Percentiles rank a stretch among this genome's conserved stretches.
phyloP scores from a whole-genome alignment of 129 eudicot species.

The Kitagawia praeruptora region DNA sequence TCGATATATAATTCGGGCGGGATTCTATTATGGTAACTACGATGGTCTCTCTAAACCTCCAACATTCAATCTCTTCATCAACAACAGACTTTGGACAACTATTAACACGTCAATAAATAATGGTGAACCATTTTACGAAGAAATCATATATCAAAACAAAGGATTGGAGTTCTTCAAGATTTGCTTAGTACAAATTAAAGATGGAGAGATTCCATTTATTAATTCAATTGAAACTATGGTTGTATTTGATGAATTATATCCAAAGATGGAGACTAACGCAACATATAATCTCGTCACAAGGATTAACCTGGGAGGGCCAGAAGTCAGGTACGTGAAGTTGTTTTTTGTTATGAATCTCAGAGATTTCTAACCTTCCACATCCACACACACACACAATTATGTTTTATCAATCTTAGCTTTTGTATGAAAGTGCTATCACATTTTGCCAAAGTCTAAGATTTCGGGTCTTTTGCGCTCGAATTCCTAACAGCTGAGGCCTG shows the following conservation, averaged over 20 bases:
- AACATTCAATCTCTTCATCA: not conserved
- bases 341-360: not conserved
- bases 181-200: not conserved
- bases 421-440: too few species aligned
- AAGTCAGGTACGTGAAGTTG: conserved; percentile 1
- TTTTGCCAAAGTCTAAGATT: not conserved
- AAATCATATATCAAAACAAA: not conserved
- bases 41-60: conserved; percentile 3
- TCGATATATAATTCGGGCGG: not conserved
- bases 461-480: not conserved
- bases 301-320: conserved; percentile 5
- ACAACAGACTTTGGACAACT: not conserved
- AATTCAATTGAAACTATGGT: not conserved
- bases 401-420: too few species aligned
- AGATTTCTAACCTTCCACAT: too few species aligned
- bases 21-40: not conserved
- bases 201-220: conserved; percentile 4
- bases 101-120: not conserved
- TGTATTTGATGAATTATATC: not conserved
- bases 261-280: not conserved
- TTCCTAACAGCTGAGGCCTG: too few species aligned
- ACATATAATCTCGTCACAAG: not conserved
- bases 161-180: not conserved
- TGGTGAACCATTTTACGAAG: not conserved
- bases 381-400: too few species aligned